These are phyloP conservation scores for Purpureocillium takamizusanense DNA, from an alignment of 2,329 filamentous ascomycete species.

Conservation along the genomic window DNA sequence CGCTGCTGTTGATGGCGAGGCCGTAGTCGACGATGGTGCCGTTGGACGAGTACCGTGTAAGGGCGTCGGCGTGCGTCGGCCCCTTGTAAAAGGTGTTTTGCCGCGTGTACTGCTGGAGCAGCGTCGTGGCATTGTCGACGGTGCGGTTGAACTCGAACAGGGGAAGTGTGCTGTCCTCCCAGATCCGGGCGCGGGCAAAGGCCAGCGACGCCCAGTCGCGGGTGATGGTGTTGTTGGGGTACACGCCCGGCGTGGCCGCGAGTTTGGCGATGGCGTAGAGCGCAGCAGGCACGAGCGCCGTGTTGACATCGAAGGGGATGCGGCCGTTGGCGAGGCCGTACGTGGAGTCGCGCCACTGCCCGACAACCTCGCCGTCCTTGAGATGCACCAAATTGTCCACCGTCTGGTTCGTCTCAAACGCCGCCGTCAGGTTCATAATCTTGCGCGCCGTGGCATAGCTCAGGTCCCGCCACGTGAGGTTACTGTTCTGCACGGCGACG, in stretches of 20 bases:
- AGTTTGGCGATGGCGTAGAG: conserved; percentile 48
- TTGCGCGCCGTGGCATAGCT: conserved; percentile 43
- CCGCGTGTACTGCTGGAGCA: conserved; percentile 38
- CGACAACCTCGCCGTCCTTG: conserved; percentile 42
- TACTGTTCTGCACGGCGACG: conserved; percentile 39
- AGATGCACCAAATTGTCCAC: conserved; percentile 49
- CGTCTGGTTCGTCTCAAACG: conserved; percentile 43
- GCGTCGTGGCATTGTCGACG: conserved; percentile 28
- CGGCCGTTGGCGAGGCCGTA: conserved; percentile 52
- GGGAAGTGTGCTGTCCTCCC: conserved; percentile 50
- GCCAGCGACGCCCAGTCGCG: conserved; percentile 35
- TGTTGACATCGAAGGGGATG: conserved; percentile 59
- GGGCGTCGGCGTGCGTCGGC: conserved; percentile 29
- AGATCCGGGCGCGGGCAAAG: conserved; percentile 43
- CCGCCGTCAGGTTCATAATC: conserved; percentile 45
- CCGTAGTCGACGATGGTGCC: conserved; percentile 40
- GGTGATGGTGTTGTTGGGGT: conserved; percentile 27
- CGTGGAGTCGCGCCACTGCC: conserved; percentile 54
- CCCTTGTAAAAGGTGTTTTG: conserved; percentile 31
- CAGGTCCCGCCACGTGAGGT: conserved; percentile 44
- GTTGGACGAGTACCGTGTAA: conserved; percentile 25
- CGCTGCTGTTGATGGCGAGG: conserved; percentile 44
- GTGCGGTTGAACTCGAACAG: conserved; percentile 44
- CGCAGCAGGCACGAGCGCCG: conserved; percentile 51
- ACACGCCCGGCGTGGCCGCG: conserved; percentile 36